Base-by-base conservation (phyloP, 1,284 basidiomycete species). In the Moesziomyces sp. region DNA sequence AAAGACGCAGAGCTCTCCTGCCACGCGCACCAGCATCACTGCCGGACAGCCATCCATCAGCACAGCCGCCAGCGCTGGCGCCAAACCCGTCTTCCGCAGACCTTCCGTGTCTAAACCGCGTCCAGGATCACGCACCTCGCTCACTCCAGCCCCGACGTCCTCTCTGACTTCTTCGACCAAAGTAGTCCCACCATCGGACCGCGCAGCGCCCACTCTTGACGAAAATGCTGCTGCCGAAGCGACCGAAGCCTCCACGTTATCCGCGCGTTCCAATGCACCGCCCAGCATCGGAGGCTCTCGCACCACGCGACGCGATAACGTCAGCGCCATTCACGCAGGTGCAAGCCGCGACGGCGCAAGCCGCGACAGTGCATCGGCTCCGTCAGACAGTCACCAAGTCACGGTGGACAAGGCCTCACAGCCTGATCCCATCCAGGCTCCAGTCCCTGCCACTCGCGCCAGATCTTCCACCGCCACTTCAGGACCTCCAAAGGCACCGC, bases 81-180 rank as follows among this genome's bases (percentile, higher is more conserved):
- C 51, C 18, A 73, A 59, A 23, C 60, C 62, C 7, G 55, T 51
- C 13, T 74, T 74, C 33, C 61, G 52, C 16, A 47, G 58, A 30
- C 71, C 71, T 10, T 52, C 71, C 19, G 58, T 74, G 26, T 60
- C 56, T n/a, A 69, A 65, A 19, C 65, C 61, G 33, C 61, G 60
- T 47, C 62, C 71, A 8, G 71, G 71, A 9, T 74, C 71, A 4
- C 54, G 71, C 21, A 44, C 65, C 3, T 74, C 66, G 2, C 54
- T 74, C 28, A 74, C 71, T 0, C 71, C 71, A 1, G 70, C 57
- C 13, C 70, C 70, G 26, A 46, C 63, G 14, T 49, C 24, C 23
- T 10, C 45, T 13, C 48, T 63, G 18, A 28, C 54, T 0, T 2
- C 55, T 5, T 26, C 58, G 0, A 10, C 52, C 13, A n/a, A 23